These are phyloP conservation scores for Blastobotrys illinoisensis DNA, from an alignment of 1,139 yeast species.

Conservation along the genomic window DNA sequence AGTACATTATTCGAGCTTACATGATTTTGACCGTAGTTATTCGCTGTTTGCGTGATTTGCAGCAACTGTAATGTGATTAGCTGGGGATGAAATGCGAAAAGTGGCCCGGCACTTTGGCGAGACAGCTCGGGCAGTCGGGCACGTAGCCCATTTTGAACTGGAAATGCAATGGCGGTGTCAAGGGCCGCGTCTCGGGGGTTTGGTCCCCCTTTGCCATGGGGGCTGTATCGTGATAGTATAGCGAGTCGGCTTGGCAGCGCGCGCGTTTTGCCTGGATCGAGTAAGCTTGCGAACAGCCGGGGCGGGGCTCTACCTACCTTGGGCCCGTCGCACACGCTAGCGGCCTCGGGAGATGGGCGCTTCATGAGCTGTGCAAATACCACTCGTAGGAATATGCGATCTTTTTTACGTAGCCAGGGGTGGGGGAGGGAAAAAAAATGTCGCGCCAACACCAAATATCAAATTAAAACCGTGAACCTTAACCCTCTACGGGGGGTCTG, in stretches of 20 bases:
- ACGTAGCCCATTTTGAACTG: constrained; percentile 20
- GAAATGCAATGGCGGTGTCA: not conserved
- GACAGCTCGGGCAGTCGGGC: constrained; percentile 18
- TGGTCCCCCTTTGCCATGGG: not conserved
- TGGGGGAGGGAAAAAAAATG: not conserved
- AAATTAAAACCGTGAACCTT: not conserved
- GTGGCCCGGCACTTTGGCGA: constrained; percentile 20
- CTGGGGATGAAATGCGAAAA: constrained; percentile 16
- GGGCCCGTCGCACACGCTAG: not conserved
- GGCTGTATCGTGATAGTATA: not conserved
- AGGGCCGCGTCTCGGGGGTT: not conserved
- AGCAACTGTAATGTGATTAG: too few relatives aligned
- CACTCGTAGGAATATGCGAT: too few relatives aligned
- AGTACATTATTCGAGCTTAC: too few relatives aligned
- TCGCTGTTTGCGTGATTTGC: too few relatives aligned
- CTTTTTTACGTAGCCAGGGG: not conserved
- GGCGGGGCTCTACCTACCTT: not conserved
- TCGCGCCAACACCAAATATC: too few relatives aligned
- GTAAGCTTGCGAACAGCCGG: not conserved
- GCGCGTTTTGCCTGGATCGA: not conserved
- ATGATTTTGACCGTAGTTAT: too few relatives aligned
- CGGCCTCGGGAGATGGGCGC: not conserved
- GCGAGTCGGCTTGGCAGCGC: not conserved
- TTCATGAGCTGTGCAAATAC: not conserved
- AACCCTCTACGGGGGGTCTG: not conserved